Evolutionary conservation across 192 early-diverging fungal genomes (phyloP).

Genomic region (Linnemannia zychae): DNA sequence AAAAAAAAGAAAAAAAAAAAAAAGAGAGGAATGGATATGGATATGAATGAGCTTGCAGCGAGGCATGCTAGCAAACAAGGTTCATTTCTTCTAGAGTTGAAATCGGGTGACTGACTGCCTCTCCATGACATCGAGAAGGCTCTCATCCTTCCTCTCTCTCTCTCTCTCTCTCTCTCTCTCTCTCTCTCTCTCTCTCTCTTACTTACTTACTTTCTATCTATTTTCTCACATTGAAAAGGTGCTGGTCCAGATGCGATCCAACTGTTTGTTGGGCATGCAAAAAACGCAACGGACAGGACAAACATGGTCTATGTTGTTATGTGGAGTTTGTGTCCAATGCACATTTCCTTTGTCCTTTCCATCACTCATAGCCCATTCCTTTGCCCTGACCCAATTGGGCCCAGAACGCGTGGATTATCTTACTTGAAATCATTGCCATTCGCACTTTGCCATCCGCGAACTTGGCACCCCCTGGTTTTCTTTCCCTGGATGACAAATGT

Average conservation of each 20-base stretch:
- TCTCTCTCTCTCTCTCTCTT: not conserved
- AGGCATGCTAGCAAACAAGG: not conserved
- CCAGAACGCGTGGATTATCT: not conserved
- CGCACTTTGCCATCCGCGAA: not conserved
- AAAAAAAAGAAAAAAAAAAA: not conserved
- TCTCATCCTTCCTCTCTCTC: not conserved
- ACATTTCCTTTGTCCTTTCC: not conserved
- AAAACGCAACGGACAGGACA: not conserved
- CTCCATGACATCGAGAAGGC: not conserved
- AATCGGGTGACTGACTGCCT: not conserved
- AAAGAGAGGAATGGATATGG: not conserved
- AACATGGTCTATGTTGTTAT: not conserved
- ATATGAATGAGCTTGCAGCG: not conserved
- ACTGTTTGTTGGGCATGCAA: not conserved
- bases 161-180: not conserved
- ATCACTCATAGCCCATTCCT: not conserved
- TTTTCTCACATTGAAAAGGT: not conserved
- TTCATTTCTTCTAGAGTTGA: not conserved
- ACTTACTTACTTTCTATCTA: not conserved
- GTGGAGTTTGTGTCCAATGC: not conserved
- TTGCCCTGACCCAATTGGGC: not conserved
- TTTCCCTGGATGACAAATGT: not conserved
- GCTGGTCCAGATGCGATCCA: conserved; percentile 1
- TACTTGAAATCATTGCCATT: not conserved
- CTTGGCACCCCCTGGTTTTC: not conserved